Percentiles rank a stretch among this genome's conserved stretches.
Conservation (phyloP, 1,139 yeast genomes). For the Geotrichum reessii region DNA sequence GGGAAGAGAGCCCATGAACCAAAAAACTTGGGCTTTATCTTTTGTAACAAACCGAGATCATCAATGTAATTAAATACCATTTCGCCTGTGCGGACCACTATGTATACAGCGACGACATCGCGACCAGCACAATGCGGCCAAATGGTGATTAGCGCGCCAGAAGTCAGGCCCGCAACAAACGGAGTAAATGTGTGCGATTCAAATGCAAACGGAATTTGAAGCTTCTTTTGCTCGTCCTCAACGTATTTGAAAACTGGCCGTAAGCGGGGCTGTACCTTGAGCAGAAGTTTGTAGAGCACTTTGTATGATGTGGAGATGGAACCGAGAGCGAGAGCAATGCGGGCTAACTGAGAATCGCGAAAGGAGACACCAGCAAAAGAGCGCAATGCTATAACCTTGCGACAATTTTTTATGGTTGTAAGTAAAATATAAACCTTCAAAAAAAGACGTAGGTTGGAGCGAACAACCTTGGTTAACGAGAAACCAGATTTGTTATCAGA, state of each 20-base stretch:
- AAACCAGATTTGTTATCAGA: neutral
- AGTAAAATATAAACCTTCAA: conserved; percentile 28
- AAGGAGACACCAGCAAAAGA: conserved; percentile 9
- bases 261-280: conserved; percentile 15
- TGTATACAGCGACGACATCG: conserved; percentile 34
- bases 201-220: conserved; percentile 19
- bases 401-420: conserved; percentile 23
- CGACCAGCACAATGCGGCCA: conserved; percentile 29
- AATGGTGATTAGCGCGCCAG: conserved; percentile 31
- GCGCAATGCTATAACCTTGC: conserved; percentile 17
- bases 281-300: conserved; percentile 23
- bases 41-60: conserved; percentile 33
- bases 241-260: conserved; percentile 6
- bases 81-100: conserved; percentile 36
- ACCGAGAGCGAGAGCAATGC: conserved; percentile 29
- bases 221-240: conserved; percentile 10
- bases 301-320: conserved; percentile 31
- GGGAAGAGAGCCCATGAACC: conserved; percentile 42
- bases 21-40: conserved; percentile 34
- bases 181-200: conserved; percentile 26
- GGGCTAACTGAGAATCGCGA: conserved; percentile 19
- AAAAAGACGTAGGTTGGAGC: conserved; percentile 32
- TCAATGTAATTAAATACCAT: conserved; percentile 36
- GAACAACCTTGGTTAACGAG: conserved; percentile 17
- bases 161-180: conserved; percentile 29